Evolutionary conservation across 768 basidiomycete genomes (phyloP).

Genomic region (Cubamyces lactineus): DNA sequence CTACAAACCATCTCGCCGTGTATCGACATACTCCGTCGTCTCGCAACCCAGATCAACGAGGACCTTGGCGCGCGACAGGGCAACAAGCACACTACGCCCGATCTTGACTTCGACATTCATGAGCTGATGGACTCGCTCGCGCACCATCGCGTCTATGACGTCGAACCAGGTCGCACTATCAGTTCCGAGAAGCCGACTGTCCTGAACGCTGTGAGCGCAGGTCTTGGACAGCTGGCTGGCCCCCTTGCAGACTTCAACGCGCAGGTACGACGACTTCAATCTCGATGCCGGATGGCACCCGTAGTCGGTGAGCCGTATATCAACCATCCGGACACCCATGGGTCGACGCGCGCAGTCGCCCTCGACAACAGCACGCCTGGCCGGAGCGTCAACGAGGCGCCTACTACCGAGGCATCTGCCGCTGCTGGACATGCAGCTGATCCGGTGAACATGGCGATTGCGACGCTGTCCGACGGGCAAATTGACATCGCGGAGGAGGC

Average conservation of each 20-base stretch:
- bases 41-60: conserved; percentile 31
- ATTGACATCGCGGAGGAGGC: background rate
- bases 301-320: background rate
- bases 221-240: conserved; percentile 25
- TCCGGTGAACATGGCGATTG: too few species aligned
- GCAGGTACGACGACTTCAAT: conserved; percentile 25
- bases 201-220: conserved; percentile 25
- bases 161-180: conserved; percentile 26
- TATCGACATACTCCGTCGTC: conserved; percentile 32
- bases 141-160: conserved; percentile 29
- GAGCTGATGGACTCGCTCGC: conserved; percentile 30
- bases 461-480: too few species aligned
- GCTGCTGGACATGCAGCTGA: too few species aligned
- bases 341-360: too few species aligned
- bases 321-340: background rate
- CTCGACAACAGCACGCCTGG: too few species aligned
- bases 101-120: conserved; percentile 37
- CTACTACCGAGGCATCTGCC: too few species aligned
- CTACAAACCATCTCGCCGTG: conserved; percentile 37
- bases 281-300: conserved; percentile 17
- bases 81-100: conserved; percentile 33
- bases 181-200: conserved; percentile 25
- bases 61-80: conserved; percentile 38
- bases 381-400: too few species aligned
- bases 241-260: conserved; percentile 36